Evolutionary conservation across 257 asterid species (phyloP).

Genomic region (Gynochthodes officinalis): DNA sequence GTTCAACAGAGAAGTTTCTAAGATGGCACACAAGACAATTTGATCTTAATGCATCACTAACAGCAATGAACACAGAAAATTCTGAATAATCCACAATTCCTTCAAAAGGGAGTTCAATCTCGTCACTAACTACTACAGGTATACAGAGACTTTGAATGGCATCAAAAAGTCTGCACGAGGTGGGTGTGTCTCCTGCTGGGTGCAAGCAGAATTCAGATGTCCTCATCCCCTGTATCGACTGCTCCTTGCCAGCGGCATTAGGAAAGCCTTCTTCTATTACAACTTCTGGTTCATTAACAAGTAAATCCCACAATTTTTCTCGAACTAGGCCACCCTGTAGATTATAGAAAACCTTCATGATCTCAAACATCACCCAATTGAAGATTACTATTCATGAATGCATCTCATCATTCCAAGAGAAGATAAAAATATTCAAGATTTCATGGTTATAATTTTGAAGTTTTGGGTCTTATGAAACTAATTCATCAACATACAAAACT

Average conservation of each 20-base stretch:
- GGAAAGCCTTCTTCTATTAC: constrained; percentile 94
- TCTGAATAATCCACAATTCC: constrained; percentile 77
- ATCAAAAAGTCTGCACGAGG: constrained; percentile 89
- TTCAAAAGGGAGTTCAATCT: constrained; percentile 92
- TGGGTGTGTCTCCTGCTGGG: constrained; percentile 96
- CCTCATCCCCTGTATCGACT: constrained; percentile 87
- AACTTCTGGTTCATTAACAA: constrained; percentile 59
- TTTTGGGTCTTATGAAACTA: background rate
- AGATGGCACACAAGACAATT: constrained; percentile 76
- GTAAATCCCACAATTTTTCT: constrained; percentile 81
- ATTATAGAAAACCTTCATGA: constrained; percentile 1
- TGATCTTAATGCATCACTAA: constrained; percentile 69
- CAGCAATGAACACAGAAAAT: constrained; percentile 72
- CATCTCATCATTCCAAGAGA: background rate
- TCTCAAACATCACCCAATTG: background rate
- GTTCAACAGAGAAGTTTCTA: constrained; percentile 45
- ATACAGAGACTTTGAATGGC: constrained; percentile 93
- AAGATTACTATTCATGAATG: background rate
- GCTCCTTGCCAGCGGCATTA: constrained; percentile 87
- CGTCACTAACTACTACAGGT: constrained; percentile 83
- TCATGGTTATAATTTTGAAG: background rate
- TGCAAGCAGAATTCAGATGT: constrained; percentile 91
- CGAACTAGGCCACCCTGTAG: constrained; percentile 82
- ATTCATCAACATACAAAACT: background rate
- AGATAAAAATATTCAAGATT: background rate